Base-by-base conservation (phyloP, 129 eudicot genomes). In the Escallonia rubra region DNA sequence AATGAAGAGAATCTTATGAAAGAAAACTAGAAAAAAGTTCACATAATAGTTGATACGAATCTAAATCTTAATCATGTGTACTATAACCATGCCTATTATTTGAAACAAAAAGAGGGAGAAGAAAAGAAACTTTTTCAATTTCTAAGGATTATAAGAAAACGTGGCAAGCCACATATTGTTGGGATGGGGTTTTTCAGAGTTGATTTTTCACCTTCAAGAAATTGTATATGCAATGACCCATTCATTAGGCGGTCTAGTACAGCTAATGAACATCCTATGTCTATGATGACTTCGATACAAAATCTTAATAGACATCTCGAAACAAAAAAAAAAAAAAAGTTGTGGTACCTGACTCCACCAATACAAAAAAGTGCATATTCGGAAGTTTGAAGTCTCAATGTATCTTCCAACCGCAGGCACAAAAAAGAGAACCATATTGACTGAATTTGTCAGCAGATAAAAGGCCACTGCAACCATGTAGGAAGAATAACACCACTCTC, bases 401-500 rank as follows among this genome's bases (percentile, higher is more conserved):
- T 86, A 94, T 77, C 86, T 85, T 48, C 99, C 96, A 70, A 94
- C 82, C 23, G 88, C 95, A 47, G 99, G 99, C 70, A 94, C 96
- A 57, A 87, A 72, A 79, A 89, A 94, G 10, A 94, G 86, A 70
- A 94, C 81, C 95, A 90, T 83, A 70, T 90, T 86, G 67, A 90
- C 93, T 41, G 90, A 93, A 79, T 90, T 87, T n/a, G 88, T 76
- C 86, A 85, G 83, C 85, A 94, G 76, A 78, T 94, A 94, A 65
- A 87, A 71, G 34, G 85, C 86, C 64, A 87, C 97, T 8, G 85
- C 97, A 55, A 94, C 78, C 97, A 90, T 90, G 74, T 86, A 94
- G 40, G 99, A 80, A 9, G 99, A 94, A 79, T 89, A 94, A 73
- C 99, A 94, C 99, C 99, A 94, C 63, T 94, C 96, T 75, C 90